Evolutionary conservation across 2,329 filamentous ascomycete species (phyloP).

Genomic region (Fusarium beomiforme): DNA sequence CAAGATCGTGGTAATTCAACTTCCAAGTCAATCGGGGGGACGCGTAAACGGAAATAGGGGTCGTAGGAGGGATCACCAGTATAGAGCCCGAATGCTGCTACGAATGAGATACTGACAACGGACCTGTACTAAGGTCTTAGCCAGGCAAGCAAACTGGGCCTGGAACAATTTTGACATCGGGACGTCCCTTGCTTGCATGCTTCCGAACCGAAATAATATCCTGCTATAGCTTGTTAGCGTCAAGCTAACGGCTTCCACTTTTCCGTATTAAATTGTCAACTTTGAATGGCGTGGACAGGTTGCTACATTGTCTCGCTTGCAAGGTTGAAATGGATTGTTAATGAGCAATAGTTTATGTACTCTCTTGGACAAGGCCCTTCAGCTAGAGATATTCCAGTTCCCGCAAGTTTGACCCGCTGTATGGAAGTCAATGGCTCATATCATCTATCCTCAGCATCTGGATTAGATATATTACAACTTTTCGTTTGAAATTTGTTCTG

Average conservation of each 20-base stretch:
- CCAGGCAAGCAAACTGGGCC: constrained; percentile 4
- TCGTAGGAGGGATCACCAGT: background rate
- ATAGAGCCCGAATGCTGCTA: background rate
- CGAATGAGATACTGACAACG: background rate
- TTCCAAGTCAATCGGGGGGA: background rate
- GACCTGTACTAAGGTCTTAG: background rate
- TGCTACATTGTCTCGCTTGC: background rate
- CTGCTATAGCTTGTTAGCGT: constrained; percentile 3
- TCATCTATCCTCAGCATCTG: background rate
- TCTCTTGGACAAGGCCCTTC: no score
- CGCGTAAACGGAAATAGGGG: constrained; percentile 1
- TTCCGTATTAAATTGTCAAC: background rate
- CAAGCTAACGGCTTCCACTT: constrained; percentile 7
- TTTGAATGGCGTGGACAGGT: background rate
- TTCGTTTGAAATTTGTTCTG: background rate
- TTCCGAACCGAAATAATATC: constrained; percentile 7
- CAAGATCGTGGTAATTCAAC: background rate
- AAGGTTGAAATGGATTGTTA: background rate
- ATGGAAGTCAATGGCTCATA: background rate
- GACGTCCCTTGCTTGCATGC: constrained; percentile 24
- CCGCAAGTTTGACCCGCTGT: background rate
- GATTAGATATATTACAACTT: background rate
- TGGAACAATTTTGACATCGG: constrained; percentile 11
- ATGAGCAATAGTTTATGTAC: background rate
- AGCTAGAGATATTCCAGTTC: background rate